A percentile compares a stretch with the other conserved stretches of the same genome.
These are phyloP conservation scores for Podaxis sp. DNA, from an alignment of 768 basidiomycete genomes.

Conservation along the genomic window DNA sequence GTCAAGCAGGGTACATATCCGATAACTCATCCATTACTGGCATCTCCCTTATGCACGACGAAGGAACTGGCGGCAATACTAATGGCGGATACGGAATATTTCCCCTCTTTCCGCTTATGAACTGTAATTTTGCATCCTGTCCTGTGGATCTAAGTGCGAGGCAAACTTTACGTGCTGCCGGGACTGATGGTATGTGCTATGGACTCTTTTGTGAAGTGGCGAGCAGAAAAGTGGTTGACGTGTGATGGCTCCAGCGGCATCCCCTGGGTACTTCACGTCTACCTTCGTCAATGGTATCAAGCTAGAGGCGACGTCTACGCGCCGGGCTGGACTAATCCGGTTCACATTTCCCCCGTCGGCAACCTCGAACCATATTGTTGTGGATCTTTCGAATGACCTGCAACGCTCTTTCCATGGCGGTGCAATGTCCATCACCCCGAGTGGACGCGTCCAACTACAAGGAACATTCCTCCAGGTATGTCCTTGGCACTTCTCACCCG, in stretches of 20 bases:
- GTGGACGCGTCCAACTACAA: slow-evolving; percentile 31
- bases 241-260: slow-evolving; percentile 28
- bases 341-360: slow-evolving; percentile 45
- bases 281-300: slow-evolving; percentile 42
- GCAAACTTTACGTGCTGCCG: slow-evolving; percentile 35
- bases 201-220: not conserved
- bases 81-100: slow-evolving; percentile 49
- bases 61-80: slow-evolving; percentile 50
- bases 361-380: slow-evolving; percentile 45
- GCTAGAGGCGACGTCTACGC: slow-evolving; percentile 56
- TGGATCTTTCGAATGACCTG: slow-evolving; percentile 41
- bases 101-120: slow-evolving; percentile 41
- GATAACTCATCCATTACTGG: slow-evolving; percentile 41
- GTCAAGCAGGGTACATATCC: slow-evolving; percentile 47
- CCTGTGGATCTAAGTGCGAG: slow-evolving; percentile 37
- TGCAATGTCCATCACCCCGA: slow-evolving; percentile 25
- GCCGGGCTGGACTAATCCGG: slow-evolving; percentile 54
- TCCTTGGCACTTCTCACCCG: not conserved
- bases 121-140: slow-evolving; percentile 37
- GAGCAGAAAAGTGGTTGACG: not conserved
- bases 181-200: slow-evolving; percentile 32
- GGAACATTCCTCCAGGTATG: slow-evolving; percentile 43
- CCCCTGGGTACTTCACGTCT: slow-evolving; percentile 46
- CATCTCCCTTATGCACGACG: slow-evolving; percentile 49
- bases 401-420: slow-evolving; percentile 46